Base-by-base conservation (phyloP, 2,329 filamentous ascomycete species). In the Metarhizium sp. region DNA sequence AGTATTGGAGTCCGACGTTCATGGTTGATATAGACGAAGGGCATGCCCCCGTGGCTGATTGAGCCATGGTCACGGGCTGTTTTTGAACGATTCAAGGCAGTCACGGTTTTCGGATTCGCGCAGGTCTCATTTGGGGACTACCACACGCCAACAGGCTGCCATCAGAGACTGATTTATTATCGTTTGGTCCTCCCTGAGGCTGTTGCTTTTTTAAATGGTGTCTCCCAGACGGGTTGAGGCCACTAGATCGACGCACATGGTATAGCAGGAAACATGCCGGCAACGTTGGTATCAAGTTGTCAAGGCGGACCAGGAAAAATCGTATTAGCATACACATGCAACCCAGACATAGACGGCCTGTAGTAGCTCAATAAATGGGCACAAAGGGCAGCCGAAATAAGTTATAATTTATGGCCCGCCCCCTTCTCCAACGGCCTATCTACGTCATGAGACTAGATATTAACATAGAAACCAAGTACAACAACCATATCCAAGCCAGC, bases 1-100 rank as follows among this genome's bases (percentile, higher is more conserved):
- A 97, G 71, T 99, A 96, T 65, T 99, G 94, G 94, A 89, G 84
- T 57, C 89, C 89, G 0, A 84, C 86, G 0, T 89, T 88, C 58
- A 89, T 92, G 76, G 69, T 77, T 2, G 75, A 76, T 45, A 63
- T 67, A 16, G 69, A 68, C 13, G 61, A 43, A 53, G 50, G 16
- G 47, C 45, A 38, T 32, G n/a, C 11, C 16, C 7, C 25, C 16
- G 25, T 42, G 20, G 29, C 32, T 18, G 49, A 51, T 40, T 51
- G 48, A 45, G 11, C 38, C 13, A 16, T 11, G 10, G 38, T 1
- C 11, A 11, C 14, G 5, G 13, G 38, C 14, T 16, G 10, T 16
- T 40, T 40, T 40, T 40, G 13, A 40, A 40, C 5, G 11, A 40
- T 40, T 14, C 10, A 16, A 40, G 38, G 14, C 38, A 13, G 11